Evolutionary conservation across 768 basidiomycete genomes (phyloP).

Genomic region (Chalciporus chontae): DNA sequence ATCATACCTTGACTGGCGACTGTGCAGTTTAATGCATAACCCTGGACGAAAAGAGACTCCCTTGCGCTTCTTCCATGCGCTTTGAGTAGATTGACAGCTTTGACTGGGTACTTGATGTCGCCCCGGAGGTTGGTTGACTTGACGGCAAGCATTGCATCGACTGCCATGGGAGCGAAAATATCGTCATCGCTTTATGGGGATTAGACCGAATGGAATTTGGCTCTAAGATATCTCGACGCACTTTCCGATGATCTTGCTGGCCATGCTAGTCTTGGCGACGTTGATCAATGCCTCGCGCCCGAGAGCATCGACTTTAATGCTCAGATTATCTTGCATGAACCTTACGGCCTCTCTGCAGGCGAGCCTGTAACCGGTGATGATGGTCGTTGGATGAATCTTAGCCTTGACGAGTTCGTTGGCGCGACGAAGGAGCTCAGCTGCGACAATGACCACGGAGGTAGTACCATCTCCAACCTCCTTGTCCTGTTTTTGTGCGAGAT

Average conservation of each 20-base stretch:
- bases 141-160: conserved; percentile 97
- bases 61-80: conserved; percentile 95
- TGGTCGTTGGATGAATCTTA: conserved; percentile 98
- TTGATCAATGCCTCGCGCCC: conserved; percentile 91
- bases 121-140: conserved; percentile 91
- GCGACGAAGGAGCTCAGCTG: conserved; percentile 92
- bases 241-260: conserved; percentile 97
- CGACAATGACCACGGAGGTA: conserved; percentile 96
- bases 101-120: conserved; percentile 98
- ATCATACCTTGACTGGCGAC: conserved; percentile 93
- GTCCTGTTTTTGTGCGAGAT: conserved; percentile 98
- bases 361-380: conserved; percentile 96
- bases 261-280: conserved; percentile 97
- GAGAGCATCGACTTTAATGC: conserved; percentile 89
- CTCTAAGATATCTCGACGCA: conserved; percentile 41
- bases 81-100: conserved; percentile 97
- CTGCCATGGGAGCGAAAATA: conserved; percentile 97
- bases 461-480: conserved; percentile 99
- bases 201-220: conserved; percentile 1
- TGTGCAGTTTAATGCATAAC: conserved; percentile 97
- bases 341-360: conserved; percentile 97
- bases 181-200: conserved; percentile 77
- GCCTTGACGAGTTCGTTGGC: conserved; percentile 98
- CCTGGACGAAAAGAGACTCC: conserved; percentile 91
- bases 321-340: conserved; percentile 97